Evolutionary conservation across 352 stramenopile genomes (phyloP).

Genomic region (Phytophthora rubi): DNA sequence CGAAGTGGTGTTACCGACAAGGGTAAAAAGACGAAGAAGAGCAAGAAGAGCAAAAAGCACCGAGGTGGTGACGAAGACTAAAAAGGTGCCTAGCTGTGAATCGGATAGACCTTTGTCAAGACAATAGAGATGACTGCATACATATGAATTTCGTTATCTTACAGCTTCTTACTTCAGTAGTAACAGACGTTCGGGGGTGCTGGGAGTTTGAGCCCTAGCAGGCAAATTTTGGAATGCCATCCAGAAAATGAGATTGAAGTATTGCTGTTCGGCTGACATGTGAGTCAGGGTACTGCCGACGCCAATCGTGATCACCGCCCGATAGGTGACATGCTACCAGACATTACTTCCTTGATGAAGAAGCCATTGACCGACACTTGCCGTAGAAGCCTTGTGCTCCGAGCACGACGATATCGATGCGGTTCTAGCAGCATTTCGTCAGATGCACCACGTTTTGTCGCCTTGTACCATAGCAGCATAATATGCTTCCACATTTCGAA

Average conservation of each 20-base stretch:
- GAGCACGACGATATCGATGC: constrained; percentile 41
- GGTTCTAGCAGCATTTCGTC: constrained; percentile 14
- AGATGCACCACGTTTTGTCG: not conserved
- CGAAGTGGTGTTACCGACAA: constrained; percentile 39
- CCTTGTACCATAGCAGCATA: constrained; percentile 1
- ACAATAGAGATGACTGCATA: constrained; percentile 28
- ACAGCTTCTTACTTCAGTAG: too few relatives aligned
- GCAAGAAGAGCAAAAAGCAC: constrained; percentile 57
- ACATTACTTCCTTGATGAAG: too few relatives aligned
- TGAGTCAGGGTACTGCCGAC: too few relatives aligned
- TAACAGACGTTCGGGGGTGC: too few relatives aligned
- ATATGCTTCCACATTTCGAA: not conserved
- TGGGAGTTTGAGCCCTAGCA: too few relatives aligned
- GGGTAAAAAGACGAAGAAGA: constrained; percentile 53
- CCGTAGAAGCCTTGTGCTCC: constrained; percentile 57
- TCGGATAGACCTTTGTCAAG: constrained; percentile 2
- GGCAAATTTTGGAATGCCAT: too few relatives aligned
- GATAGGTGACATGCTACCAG: too few relatives aligned
- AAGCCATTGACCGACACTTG: not conserved
- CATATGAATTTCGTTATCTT: not conserved
- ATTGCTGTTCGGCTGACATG: too few relatives aligned
- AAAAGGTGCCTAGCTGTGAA: constrained; percentile 5
- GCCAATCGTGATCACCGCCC: too few relatives aligned
- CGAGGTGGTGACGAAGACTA: constrained; percentile 34
- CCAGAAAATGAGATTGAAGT: too few relatives aligned